Percentiles rank a stretch among this genome's conserved stretches.
phyloP scores from a whole-genome alignment of 1,139 yeast genomes.

The Candida buenavistaensis region DNA sequence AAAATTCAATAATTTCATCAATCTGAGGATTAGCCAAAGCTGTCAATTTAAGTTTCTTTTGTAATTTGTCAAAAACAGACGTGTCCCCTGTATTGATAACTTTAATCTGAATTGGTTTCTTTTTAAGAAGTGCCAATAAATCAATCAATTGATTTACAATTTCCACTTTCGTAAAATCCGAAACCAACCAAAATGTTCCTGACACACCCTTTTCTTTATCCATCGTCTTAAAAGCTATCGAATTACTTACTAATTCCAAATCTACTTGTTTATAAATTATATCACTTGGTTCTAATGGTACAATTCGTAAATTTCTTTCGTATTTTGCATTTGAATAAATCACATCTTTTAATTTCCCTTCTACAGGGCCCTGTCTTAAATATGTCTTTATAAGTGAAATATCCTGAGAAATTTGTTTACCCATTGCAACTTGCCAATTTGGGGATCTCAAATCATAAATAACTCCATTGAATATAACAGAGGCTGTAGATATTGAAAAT shows the following conservation, averaged over 20 bases:
- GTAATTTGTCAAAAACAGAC: slow-evolving; percentile 7
- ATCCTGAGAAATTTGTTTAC: slow-evolving; percentile 41
- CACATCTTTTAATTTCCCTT: slow-evolving; percentile 26
- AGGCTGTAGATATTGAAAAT: slow-evolving; percentile 47
- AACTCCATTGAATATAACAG: slow-evolving; percentile 74
- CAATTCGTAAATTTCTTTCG: slow-evolving; percentile 33
- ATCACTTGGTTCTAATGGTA: slow-evolving; percentile 35
- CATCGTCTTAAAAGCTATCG: slow-evolving; percentile 19
- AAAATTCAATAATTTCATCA: slow-evolving; percentile 15
- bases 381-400: slow-evolving; percentile 27
- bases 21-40: slow-evolving; percentile 17
- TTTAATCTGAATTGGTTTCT: slow-evolving; percentile 35
- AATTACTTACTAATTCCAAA: slow-evolving; percentile 25
- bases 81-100: slow-evolving; percentile 28
- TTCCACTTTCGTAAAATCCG: slow-evolving; percentile 43
- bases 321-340: slow-evolving; percentile 34
- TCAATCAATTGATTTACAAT: slow-evolving; percentile 44
- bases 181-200: slow-evolving; percentile 54
- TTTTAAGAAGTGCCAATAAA: slow-evolving; percentile 28
- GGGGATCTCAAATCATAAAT: slow-evolving; percentile 41
- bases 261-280: slow-evolving; percentile 35
- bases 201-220: slow-evolving; percentile 18
- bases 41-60: slow-evolving; percentile 12
- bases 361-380: slow-evolving; percentile 21
- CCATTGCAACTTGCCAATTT: slow-evolving; percentile 42